Base-by-base conservation (phyloP, 2,329 filamentous ascomycete genomes). In the Fusarium floridanum region DNA sequence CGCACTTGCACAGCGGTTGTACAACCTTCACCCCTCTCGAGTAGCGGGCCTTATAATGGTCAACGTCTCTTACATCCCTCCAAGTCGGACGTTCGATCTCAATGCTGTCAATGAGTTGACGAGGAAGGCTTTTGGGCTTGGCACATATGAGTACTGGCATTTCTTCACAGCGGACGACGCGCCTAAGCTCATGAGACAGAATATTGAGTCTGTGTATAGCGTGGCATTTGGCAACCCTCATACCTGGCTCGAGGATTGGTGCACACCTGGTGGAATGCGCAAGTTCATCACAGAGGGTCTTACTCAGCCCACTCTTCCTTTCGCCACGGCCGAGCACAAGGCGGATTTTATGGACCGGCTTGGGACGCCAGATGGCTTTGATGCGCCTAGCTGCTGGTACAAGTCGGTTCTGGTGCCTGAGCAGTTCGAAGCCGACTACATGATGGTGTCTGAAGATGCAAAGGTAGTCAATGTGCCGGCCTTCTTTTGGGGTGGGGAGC, bases 91-190 rank as follows among this genome's bases (percentile, higher is more conserved):
- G 3, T 86, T 86, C 65, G 77, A 85, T 64, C 79, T 86, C 3
- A 82, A 83, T 4, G 68, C 67, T 5, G 65, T 77, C 1, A 85
- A 85, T 66, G 74, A 73, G 8, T 10, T 75, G 11, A 81, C 80
- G 1, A 73, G 81, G 43, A 68, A 82, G 64, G 41, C 59, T 0
- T 81, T 84, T 27, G 87, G 86, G 12, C 81, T 82, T 53, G 78
- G 82, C 4, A 34, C 79, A 2, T 83, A 80, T 48, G 78, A 81
- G 34, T 89, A 88, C 80, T 88, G 86, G 85, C 75, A 85, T 61
- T 81, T 88, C 34, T 85, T 88, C 74, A 80, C 79, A 1, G 79
- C 83, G 1, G 76, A 81, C 0, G 85, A 87, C 41, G 84, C 82
- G 2, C 73, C 81, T 2, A 74, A 75, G 1, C 48, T 87, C n/a